phyloP scores from a whole-genome alignment of 164 flowering plant genomes.

The Houttuynia cordata region DNA sequence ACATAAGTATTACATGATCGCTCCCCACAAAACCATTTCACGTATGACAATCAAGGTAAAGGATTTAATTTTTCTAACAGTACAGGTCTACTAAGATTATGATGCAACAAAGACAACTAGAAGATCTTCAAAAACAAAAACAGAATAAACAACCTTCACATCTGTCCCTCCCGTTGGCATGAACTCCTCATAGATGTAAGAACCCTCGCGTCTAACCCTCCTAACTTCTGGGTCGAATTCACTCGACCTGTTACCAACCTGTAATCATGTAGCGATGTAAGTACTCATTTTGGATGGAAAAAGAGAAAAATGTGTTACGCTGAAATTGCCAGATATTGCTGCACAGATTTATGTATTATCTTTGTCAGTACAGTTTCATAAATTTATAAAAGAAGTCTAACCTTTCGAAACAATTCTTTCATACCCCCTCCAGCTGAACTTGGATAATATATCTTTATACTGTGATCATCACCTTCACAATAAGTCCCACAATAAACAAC shows the following conservation, averaged over 20 bases:
- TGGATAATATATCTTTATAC: conserved; percentile 98
- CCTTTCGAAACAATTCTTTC: conserved; percentile 98
- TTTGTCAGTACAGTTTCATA: background rate
- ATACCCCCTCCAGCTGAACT: conserved; percentile 99
- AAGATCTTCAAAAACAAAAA: too few relatives aligned
- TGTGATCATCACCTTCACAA: conserved; percentile 82
- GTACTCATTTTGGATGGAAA: background rate
- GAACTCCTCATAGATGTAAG: conserved; percentile 97
- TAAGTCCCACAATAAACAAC: background rate
- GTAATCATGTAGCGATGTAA: conserved; percentile 4
- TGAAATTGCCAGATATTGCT: too few relatives aligned
- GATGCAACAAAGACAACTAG: too few relatives aligned
- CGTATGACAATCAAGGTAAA: too few relatives aligned
- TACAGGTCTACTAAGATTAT: too few relatives aligned
- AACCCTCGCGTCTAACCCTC: conserved; percentile 96
- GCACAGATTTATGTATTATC: too few relatives aligned
- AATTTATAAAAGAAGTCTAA: conserved; percentile 11
- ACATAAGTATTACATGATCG: too few relatives aligned
- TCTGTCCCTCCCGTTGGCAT: conserved; percentile 99
- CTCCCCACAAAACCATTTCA: too few relatives aligned
- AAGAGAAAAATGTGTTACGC: too few relatives aligned
- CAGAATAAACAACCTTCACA: conserved; percentile 56
- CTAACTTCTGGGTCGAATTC: conserved; percentile 97
- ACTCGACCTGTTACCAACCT: conserved; percentile 98
- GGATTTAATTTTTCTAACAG: too few relatives aligned